Percentiles rank a stretch among this genome's conserved stretches.
Evolutionary conservation across 768 basidiomycete genomes (phyloP).

Genomic region (Suillus discolor): DNA sequence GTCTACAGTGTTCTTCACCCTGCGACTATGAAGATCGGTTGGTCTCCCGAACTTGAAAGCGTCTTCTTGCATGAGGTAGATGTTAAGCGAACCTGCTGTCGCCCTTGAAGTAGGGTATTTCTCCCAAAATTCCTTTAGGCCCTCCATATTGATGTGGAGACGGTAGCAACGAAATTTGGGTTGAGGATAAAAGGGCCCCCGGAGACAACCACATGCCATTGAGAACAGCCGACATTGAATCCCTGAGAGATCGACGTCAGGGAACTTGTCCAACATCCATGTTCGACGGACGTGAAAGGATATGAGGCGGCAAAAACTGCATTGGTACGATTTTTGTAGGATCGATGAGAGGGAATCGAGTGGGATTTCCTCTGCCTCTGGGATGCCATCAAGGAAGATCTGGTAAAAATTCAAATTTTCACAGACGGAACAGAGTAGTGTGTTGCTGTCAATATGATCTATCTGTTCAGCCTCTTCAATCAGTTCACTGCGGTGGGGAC

Average conservation of each 20-base stretch:
- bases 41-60: conserved; percentile 8
- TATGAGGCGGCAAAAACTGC: conserved; percentile 11
- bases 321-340: conserved; percentile 10
- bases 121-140: not conserved
- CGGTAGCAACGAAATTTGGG: conserved; percentile 2
- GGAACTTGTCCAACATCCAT: conserved; percentile 3
- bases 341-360: not conserved
- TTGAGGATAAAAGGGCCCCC: not conserved
- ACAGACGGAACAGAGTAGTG: conserved; percentile 8
- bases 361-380: not conserved
- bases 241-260: not conserved
- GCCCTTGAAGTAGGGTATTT: not conserved
- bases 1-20: conserved; percentile 6
- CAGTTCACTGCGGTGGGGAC: not conserved
- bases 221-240: not conserved
- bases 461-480: not conserved
- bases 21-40: conserved; percentile 11
- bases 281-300: conserved; percentile 2
- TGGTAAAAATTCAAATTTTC: conserved; percentile 6
- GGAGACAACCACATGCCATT: not conserved
- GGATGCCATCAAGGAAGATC: conserved; percentile 9
- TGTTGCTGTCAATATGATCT: not conserved
- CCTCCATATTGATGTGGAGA: conserved; percentile 6
- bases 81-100: conserved; percentile 2
- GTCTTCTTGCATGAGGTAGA: conserved; percentile 11